Percentiles rank a stretch among this genome's conserved stretches.
Conservation (phyloP, 257 asterid species). For the Solanum appendiculatum region DNA sequence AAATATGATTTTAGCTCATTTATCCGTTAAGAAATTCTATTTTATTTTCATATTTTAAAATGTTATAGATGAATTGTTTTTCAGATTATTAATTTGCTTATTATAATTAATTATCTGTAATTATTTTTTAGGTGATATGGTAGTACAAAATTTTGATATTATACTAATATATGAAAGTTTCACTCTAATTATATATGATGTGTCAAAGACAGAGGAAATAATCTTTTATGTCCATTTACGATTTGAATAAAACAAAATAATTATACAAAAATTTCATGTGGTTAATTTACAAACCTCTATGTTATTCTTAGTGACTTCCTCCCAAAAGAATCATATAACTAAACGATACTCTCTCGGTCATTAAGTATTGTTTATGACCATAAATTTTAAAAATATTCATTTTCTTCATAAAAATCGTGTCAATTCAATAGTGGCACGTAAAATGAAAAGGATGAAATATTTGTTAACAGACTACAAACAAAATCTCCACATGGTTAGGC, state of each 20-base stretch:
- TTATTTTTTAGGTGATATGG: background rate
- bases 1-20: background rate
- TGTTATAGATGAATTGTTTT: background rate
- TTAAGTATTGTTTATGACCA: background rate
- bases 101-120: background rate
- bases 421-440: rapidly evolving
- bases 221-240: background rate
- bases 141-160: background rate
- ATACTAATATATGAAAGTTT: too few relatives aligned
- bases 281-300: too few relatives aligned
- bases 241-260: background rate
- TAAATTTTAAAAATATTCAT: too few relatives aligned
- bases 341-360: rapidly evolving
- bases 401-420: too few relatives aligned
- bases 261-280: background rate
- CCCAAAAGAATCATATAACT: background rate
- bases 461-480: background rate
- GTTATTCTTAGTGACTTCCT: too few relatives aligned
- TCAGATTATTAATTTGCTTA: background rate
- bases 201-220: too few relatives aligned
- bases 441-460: background rate
- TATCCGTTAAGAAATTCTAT: background rate
- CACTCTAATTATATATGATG: too few relatives aligned
- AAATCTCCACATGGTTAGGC: background rate
- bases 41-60: background rate